These are phyloP conservation scores for Pseudoneurospora amorphoporcata DNA, from an alignment of 495 filamentous ascomycete genomes.

Conservation along the genomic window DNA sequence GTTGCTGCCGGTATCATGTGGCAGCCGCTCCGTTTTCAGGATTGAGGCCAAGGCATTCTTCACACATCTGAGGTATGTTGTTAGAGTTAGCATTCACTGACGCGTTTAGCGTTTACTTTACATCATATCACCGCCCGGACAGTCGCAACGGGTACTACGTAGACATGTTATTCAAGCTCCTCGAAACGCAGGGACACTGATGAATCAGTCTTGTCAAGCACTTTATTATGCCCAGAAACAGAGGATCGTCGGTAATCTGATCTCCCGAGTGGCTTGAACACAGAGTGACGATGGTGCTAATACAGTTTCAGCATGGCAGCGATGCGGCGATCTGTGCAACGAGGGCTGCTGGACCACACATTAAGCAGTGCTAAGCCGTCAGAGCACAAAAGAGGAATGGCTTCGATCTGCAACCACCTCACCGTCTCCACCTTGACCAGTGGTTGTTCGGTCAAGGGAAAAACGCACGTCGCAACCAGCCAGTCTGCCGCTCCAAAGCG, in stretches of 20 bases:
- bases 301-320: neutral
- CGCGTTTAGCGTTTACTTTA: neutral
- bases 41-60: neutral
- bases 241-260: neutral
- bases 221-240: neutral
- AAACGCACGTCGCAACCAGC: neutral
- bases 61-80: neutral
- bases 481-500: neutral
- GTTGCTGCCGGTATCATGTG: neutral
- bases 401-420: neutral
- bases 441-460: neutral
- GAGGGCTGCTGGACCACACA: neutral
- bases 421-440: neutral
- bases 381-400: neutral
- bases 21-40: neutral
- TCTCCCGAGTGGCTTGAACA: neutral
- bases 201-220: neutral
- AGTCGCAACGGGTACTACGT: neutral
- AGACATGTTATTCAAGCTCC: neutral
- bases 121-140: neutral
- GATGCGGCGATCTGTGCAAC: neutral
- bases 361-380: neutral
- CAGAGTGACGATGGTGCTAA: neutral
- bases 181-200: neutral
- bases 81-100: neutral